Evolutionary conservation across 139 green algal species (phyloP), one percentile per base, ranked within the genome.

Genomic region (Ulvella scutata): DNA sequence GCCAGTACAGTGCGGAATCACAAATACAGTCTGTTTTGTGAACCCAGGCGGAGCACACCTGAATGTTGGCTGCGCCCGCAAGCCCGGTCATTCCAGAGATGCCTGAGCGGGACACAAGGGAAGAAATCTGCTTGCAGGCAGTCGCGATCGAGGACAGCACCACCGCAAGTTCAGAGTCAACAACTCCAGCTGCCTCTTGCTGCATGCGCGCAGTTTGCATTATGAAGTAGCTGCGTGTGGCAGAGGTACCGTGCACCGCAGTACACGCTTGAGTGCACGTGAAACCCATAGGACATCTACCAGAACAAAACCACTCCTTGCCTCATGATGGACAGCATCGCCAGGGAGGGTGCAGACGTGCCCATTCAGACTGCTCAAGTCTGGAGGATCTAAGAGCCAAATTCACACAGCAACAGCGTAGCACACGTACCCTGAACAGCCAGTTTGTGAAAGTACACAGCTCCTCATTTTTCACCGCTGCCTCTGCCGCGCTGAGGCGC

Each of bases 61-160:
- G 82, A 21, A 91, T 77, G 75, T 94, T 94, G 29, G 80, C 72
- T 3, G 72, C 76, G 39, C 90, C 90, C 7, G 88, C 89, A 21
- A 89, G 75, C 35, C 89, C 92, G 4, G 94, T 99, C 43, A 98
- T 82, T 83, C 95, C 96, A 75, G 87, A 91, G 78, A 99, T 95
- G 74, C 92, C 92, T 26, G 92, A 85, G 26, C 94, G 85, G 76
- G 90, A 90, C 20, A 99, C 94, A 34, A 97, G 84, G 72, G 86
- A 92, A 3, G 88, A 84, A 73, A 99, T 99, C 84, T 99, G 94
- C 88, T 99, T 99, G 92, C 94, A 99, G 4, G 94, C 94, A 38
- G 93, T 74, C 4, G 87, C 78, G 74, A 98, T 95, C 82, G 91
- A 97, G 29, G 88, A 92, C 43, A 99, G 82, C 28, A 99, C 94